A percentile compares a stretch with the other conserved stretches of the same genome.
phyloP scores from a whole-genome alignment of 2,329 filamentous ascomycete species.

The Calonectria ilicicola region DNA sequence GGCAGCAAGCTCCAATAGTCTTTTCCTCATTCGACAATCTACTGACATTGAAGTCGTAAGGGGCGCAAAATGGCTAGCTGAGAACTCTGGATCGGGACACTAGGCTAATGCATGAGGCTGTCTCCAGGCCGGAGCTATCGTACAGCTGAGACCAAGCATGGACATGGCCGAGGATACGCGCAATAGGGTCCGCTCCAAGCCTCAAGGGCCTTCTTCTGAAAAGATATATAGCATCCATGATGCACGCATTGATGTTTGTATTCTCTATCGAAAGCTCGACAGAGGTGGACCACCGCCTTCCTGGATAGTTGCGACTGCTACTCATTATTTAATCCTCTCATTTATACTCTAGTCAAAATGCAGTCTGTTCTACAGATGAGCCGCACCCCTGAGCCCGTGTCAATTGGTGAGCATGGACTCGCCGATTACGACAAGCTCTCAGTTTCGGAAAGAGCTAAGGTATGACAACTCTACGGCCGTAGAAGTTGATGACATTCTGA shows the following conservation, averaged over 20 bases:
- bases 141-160: background rate
- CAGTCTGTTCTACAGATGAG: slow-evolving; percentile 5
- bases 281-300: background rate
- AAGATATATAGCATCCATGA: background rate
- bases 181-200: too few relatives aligned
- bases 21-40: background rate
- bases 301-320: background rate
- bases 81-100: background rate
- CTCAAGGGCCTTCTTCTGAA: background rate
- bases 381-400: background rate
- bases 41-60: background rate
- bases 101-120: background rate
- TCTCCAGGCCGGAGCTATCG: background rate
- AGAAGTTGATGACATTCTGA: background rate
- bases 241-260: background rate
- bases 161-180: background rate
- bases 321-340: background rate
- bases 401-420: background rate
- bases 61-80: background rate
- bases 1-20: background rate
- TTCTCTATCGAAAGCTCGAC: background rate
- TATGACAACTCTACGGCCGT: background rate
- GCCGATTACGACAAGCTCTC: background rate
- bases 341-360: background rate
- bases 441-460: background rate